Base-by-base conservation (phyloP, 2,329 filamentous ascomycete genomes). In the Ilyonectria robusta region DNA sequence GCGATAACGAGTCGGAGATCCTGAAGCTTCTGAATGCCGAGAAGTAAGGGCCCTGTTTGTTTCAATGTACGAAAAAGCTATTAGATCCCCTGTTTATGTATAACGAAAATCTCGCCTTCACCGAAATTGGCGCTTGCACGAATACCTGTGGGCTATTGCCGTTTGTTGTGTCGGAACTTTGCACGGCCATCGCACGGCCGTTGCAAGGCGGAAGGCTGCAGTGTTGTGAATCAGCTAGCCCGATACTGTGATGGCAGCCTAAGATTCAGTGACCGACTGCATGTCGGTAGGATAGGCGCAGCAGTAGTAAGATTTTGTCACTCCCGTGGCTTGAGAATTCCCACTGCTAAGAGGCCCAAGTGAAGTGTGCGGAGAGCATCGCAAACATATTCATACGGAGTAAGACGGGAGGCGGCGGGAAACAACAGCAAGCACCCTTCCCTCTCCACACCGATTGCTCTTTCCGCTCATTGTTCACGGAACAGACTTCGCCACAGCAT, bases 1-100 rank as follows among this genome's bases (percentile, higher is more conserved):
- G 94, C 21, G 93, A 93, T 57, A 91, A 93, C 71, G 92, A 97
- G 84, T 97, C 94, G 17, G 93, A 95, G 83, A 98, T 98, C 68
- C 82, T 97, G 78, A 94, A 92, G 82, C 86, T 97, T 81, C 81
- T 98, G 59, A 88, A 90, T 65, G 84, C 88, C 64, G 79, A 89
- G 61, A 84, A 83, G 67, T 79, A 78, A 71, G 35, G 35, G 13
- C 15, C 26, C 56, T 54, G 13, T 68, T 57, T 59, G 26, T 54
- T 63, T 65, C 8, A 37, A 62, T 72, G 65, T 69, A 73, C 35
- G 23, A 66, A 67, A 68, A 59, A 47, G 60, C 33, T 48, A 66
- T 60, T 63, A 54, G 53, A 70, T 65, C 64, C 66, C 65, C 58
- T 42, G 65, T 68, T 55, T 71, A 51, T 70, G 67, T 67, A 70